Base-by-base conservation (phyloP, 192 early-diverging fungal genomes). In the Coemansia sp. region DNA sequence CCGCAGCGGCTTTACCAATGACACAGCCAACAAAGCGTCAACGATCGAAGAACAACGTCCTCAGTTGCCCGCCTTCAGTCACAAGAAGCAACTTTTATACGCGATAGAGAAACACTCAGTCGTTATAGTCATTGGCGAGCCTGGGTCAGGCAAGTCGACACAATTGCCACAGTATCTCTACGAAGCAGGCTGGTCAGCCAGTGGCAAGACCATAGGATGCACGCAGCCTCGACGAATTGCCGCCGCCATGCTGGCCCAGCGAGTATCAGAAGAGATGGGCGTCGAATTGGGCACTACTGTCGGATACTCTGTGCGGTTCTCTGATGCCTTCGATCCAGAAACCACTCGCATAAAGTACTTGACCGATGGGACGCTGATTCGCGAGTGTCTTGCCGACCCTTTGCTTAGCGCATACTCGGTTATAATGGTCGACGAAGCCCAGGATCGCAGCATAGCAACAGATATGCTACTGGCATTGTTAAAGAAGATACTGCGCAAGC, bases 291-390 rank as follows among this genome's bases (percentile, higher is more conserved):
- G 97, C 27, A 87, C 95, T 42, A 94, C 96, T 64, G 96, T 99
- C 50, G 97, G 97, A 9, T 99, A 98, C 76, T 93, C 95, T 2
- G 97, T 99, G 70, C 93, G 96, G 66, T 99, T 99, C 67, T 94
- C 97, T 67, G 94, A 98, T 65, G 92, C 92, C 59, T 95, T 92
- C 11, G 88, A 89, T 34, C 89, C 94, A 1, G 89, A 92, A 59
- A 93, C 92, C 8, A 89, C 86, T 53, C 95, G 97, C 62, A 85
- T 99, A 46, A 99, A 96, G 72, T 97, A 94, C 79, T 92, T 99
- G 94, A 97, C 97, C 9, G 95, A 97, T 69, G 95, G 95, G 84
- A 93, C 95, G 86, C 70, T 99, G 41, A 83, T 98, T 34, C 87
- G 94, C 72, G 97, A 99, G 72, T 93, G 92, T 71, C 76, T 98